phyloP scores from a whole-genome alignment of 2,329 filamentous ascomycete genomes.

The Curvularia lunata region DNA sequence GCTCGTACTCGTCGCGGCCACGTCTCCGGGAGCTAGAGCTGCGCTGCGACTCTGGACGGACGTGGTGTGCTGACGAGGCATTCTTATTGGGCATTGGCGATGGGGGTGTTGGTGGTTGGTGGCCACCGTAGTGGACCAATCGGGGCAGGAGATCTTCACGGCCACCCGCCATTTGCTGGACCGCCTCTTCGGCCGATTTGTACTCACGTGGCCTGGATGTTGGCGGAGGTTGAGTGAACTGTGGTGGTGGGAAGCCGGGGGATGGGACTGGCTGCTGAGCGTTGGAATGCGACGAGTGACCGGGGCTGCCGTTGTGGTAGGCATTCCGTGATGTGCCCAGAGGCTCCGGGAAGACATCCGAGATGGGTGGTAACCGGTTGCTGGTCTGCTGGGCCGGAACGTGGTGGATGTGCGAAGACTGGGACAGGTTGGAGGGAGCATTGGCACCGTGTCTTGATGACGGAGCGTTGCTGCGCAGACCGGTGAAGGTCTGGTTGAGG shows the following conservation, averaged over 20 bases:
- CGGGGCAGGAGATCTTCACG: conserved; percentile 90
- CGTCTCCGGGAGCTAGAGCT: conserved; percentile 74
- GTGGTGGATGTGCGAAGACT: conserved; percentile 89
- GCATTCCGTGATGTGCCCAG: conserved; percentile 59
- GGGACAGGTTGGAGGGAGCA: conserved; percentile 80
- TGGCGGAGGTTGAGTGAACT: conserved; percentile 58
- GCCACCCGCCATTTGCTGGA: conserved; percentile 88
- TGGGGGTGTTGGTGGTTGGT: conserved; percentile 90
- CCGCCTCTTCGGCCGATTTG: conserved; percentile 93
- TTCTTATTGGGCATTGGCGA: conserved; percentile 68
- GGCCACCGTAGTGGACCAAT: conserved; percentile 92
- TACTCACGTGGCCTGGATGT: conserved; percentile 77
- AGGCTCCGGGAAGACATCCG: conserved; percentile 89
- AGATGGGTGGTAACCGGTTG: conserved; percentile 91
- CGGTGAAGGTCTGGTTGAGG: conserved; percentile 92
- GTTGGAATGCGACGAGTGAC: conserved; percentile 67
- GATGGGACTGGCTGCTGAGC: conserved; percentile 75
- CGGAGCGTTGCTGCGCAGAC: conserved; percentile 69
- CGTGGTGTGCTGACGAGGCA: conserved; percentile 39
- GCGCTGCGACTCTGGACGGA: conserved; percentile 46
- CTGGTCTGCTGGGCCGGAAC: conserved; percentile 85
- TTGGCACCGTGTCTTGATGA: conserved; percentile 79
- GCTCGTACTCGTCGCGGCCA: conserved; percentile 86
- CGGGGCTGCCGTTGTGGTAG: conserved; percentile 69
- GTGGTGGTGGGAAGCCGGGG: conserved; percentile 70